phyloP scores from a whole-genome alignment of 2,329 filamentous ascomycete genomes.

The Cucurbitaria berberidis region DNA sequence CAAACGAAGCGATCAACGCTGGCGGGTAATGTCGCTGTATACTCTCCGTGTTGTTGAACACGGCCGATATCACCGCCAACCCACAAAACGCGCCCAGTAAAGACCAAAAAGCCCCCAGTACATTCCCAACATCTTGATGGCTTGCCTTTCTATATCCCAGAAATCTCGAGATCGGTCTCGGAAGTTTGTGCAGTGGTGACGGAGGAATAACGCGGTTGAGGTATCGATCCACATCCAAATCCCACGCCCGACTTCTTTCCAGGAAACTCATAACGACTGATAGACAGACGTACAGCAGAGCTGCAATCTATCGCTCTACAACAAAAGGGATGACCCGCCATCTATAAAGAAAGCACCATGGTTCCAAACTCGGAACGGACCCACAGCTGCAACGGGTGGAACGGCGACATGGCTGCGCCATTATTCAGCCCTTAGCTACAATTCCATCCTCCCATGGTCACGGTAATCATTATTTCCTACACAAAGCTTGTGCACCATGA shows the following conservation, averaged over 20 bases:
- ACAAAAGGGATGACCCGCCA: background rate
- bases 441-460: background rate
- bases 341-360: background rate
- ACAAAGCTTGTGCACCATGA: background rate
- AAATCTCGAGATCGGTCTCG: conserved; percentile 70
- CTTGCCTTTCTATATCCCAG: conserved; percentile 56
- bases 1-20: conserved; percentile 52
- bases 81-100: conserved; percentile 54
- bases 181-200: conserved; percentile 68
- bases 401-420: conserved; percentile 7
- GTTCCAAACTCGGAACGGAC: background rate
- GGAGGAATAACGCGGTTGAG: conserved; percentile 73
- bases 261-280: conserved; percentile 1
- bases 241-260: conserved; percentile 34
- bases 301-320: background rate
- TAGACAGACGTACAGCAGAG: background rate
- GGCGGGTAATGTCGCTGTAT: conserved; percentile 51
- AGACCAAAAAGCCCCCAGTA: conserved; percentile 52
- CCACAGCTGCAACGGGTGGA: background rate
- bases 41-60: conserved; percentile 49
- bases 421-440: conserved; percentile 8
- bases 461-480: background rate
- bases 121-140: conserved; percentile 49
- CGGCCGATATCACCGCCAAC: conserved; percentile 50
- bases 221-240: conserved; percentile 79